A percentile compares a stretch with the other conserved stretches of the same genome.
These are phyloP conservation scores for Apophysomyces trapeziformis DNA, from an alignment of 371 early-diverging fungal species.

Conservation along the genomic window DNA sequence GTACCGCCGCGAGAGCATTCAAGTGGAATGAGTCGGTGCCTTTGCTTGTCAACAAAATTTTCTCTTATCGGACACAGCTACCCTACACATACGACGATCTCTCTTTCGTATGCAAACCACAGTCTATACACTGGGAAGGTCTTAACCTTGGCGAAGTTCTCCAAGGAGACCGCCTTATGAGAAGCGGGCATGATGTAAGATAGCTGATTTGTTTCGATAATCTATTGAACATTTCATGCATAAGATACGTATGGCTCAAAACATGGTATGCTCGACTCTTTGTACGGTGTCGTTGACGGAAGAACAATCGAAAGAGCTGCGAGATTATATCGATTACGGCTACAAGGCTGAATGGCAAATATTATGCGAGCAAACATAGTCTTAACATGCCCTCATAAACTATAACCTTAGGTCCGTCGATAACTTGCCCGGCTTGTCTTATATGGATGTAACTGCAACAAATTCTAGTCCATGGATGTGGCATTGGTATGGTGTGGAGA, in stretches of 20 bases:
- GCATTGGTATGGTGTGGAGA: neutral
- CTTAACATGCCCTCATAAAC: neutral
- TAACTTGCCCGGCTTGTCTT: conserved; percentile 54
- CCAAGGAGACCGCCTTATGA: conserved; percentile 81
- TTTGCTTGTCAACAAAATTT: conserved; percentile 73
- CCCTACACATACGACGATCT: conserved; percentile 76
- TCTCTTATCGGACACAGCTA: conserved; percentile 64
- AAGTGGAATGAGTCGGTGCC: conserved; percentile 61
- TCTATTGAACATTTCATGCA: neutral
- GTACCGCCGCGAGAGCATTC: conserved; percentile 72
- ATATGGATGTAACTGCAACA: conserved; percentile 3
- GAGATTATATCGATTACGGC: conserved; percentile 51
- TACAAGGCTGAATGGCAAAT: conserved; percentile 58
- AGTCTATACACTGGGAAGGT: conserved; percentile 48
- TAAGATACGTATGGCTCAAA: conserved; percentile 20
- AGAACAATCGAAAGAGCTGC: conserved; percentile 49
- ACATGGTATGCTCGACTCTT: conserved; percentile 49
- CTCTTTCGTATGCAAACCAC: conserved; percentile 73
- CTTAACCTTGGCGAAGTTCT: conserved; percentile 80
- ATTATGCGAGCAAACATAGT: neutral
- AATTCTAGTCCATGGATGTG: too few relatives aligned
- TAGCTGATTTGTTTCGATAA: neutral
- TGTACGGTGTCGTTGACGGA: conserved; percentile 44
- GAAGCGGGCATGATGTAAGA: conserved; percentile 51
- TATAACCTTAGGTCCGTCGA: conserved; percentile 58